Evolutionary conservation across 305 asterid genomes (phyloP), one percentile per base, ranked within the genome.

Genomic region (Fraxinus baroniana): DNA sequence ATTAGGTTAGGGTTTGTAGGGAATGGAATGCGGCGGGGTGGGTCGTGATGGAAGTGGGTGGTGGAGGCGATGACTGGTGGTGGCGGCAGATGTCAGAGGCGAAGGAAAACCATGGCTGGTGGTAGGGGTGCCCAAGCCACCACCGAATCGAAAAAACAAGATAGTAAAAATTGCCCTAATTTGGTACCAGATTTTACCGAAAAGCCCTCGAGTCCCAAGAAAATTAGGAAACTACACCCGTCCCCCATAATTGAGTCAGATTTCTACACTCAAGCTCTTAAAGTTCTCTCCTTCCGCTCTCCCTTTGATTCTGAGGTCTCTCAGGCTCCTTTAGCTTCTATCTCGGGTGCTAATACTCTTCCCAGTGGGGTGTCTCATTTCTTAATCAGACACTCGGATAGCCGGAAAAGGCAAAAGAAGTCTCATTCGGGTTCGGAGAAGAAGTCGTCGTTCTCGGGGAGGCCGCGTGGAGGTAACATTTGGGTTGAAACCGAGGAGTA

Each of bases 401-500:
- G 95, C 75, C 81, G 97, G 76, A 96, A 93, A 83, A 85, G 94
- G 78, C 97, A 92, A 68, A 94, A 94, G 94, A 93, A 86, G 97
- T 84, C 91, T 79, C 95, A 93, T 84, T 86, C 88, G 7, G 90
- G 91, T 64, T 28, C 89, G 0, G 97, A 94, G 87, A 91, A 90
- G 20, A 93, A 92, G 92, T 87, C 90, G 3, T 86, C 97, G 7
- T 76, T 90, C 37, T 79, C 90, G 0, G 91, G 87, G 66, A 90
- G 86, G 89, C 80, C 87, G 3, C 89, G 92, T 35, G 97, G 88
- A 39, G 78, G 86, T 44, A 92, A 36, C 82, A 78, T 97, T 77
- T 97, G 99, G 99, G 83, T 70, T 74, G 94, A 92, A 82, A 88
- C 92, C 0, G 98, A 95, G 83, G 98, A 92, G 76, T 97, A 89